phyloP scores from a whole-genome alignment of 768 basidiomycete species.

The Leucocoprinus birnbaumii region DNA sequence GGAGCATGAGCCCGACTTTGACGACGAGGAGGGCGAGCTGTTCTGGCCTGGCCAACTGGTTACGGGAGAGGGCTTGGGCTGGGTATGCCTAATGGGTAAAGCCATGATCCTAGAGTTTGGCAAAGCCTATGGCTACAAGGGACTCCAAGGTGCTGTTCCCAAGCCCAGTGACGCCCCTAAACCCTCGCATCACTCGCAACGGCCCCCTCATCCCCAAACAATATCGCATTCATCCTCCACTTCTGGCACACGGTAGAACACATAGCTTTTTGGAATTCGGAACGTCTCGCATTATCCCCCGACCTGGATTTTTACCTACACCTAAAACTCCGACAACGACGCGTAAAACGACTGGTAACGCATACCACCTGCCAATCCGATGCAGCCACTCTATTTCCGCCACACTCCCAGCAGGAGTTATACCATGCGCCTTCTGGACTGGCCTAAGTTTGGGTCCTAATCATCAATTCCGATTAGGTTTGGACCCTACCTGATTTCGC shows the following conservation, averaged over 20 bases:
- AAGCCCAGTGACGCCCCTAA: slow-evolving; percentile 27
- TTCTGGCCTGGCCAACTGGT: slow-evolving; percentile 77
- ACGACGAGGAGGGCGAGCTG: slow-evolving; percentile 85
- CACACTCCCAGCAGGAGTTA: slow-evolving; percentile 4
- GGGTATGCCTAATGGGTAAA: slow-evolving; percentile 86
- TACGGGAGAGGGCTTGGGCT: slow-evolving; percentile 76
- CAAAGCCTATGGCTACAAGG: slow-evolving; percentile 69
- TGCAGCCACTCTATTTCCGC: slow-evolving; percentile 12
- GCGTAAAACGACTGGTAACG: slow-evolving; percentile 1
- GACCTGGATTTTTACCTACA: neutral
- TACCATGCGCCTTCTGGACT: slow-evolving; percentile 10
- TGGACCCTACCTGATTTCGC: slow-evolving; percentile 2
- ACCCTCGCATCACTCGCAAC: slow-evolving; percentile 5
- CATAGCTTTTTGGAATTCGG: slow-evolving; percentile 1
- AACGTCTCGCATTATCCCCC: neutral
- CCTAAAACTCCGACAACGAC: slow-evolving; percentile 7
- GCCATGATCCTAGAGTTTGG: slow-evolving; percentile 86
- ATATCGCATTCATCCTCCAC: slow-evolving; percentile 10
- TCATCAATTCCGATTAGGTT: slow-evolving; percentile 9
- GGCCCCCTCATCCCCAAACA: slow-evolving; percentile 6
- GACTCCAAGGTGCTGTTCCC: slow-evolving; percentile 69
- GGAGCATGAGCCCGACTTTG: slow-evolving; percentile 78
- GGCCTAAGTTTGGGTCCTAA: neutral
- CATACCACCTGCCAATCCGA: neutral
- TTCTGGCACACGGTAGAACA: slow-evolving; percentile 4